phyloP scores from a whole-genome alignment of 2,329 filamentous ascomycete genomes.

The Teratosphaeria gauchensis region DNA sequence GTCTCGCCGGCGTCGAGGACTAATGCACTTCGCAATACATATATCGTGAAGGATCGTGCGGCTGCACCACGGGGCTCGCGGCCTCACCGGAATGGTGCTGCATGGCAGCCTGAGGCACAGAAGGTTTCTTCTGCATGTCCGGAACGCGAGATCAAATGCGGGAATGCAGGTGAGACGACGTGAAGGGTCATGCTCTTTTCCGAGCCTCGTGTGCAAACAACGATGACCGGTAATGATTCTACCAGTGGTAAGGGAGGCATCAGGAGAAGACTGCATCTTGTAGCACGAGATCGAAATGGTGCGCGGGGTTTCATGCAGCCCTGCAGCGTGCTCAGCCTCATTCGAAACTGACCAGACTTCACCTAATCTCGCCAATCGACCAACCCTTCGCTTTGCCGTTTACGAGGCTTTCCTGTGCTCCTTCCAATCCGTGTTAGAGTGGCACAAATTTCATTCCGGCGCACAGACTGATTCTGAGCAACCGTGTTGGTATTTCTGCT shows the following conservation, averaged over 20 bases:
- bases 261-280: background rate
- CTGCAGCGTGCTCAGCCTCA: background rate
- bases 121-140: too few species aligned
- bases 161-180: too few species aligned
- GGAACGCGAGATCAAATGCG: too few species aligned
- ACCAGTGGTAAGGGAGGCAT: background rate
- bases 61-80: background rate
- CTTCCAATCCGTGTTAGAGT: background rate
- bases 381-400: background rate
- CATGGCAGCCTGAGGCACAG: background rate
- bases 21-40: background rate
- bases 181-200: background rate
- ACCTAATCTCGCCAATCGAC: background rate
- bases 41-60: background rate
- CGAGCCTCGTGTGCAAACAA: background rate
- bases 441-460: background rate
- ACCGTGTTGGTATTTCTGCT: background rate
- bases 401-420: background rate
- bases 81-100: background rate
- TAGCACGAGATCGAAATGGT: background rate
- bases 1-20: background rate
- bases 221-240: background rate
- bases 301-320: background rate
- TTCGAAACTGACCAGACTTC: background rate
- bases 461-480: background rate